phyloP scores from a whole-genome alignment of 2,329 filamentous ascomycete species.

The Aphanocladium album region DNA sequence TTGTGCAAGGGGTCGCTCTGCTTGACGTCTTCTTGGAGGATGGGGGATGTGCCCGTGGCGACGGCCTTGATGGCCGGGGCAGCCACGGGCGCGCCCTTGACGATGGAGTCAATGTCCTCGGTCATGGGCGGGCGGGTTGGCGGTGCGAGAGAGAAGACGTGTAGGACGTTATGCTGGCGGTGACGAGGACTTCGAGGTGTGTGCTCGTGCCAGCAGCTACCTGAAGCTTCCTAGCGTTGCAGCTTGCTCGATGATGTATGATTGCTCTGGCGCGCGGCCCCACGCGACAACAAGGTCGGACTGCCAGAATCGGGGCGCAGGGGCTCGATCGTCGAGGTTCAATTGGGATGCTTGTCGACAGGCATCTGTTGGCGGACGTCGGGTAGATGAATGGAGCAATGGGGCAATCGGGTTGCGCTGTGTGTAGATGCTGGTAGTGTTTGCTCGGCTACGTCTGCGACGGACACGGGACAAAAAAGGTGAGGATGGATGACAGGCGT shows the following conservation, averaged over 20 bases:
- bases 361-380: background rate
- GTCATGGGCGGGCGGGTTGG: constrained; percentile 44
- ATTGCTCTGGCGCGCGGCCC: background rate
- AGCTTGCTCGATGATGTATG: background rate
- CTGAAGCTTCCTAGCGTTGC: background rate
- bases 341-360: background rate
- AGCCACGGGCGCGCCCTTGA: constrained; percentile 61
- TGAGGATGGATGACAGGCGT: background rate
- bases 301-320: background rate
- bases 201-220: background rate
- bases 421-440: background rate
- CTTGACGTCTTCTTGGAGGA: constrained; percentile 39
- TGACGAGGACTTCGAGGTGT: background rate
- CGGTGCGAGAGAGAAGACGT: no score
- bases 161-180: no score
- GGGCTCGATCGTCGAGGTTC: background rate
- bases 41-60: constrained; percentile 34
- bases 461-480: background rate
- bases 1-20: constrained; percentile 68
- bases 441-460: background rate
- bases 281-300: background rate
- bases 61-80: constrained; percentile 18
- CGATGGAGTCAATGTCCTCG: constrained; percentile 74
- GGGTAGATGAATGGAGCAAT: background rate
- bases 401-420: background rate